These are phyloP conservation scores for Diplocarpon mali DNA, from an alignment of 2,329 filamentous ascomycete species.

Conservation along the genomic window DNA sequence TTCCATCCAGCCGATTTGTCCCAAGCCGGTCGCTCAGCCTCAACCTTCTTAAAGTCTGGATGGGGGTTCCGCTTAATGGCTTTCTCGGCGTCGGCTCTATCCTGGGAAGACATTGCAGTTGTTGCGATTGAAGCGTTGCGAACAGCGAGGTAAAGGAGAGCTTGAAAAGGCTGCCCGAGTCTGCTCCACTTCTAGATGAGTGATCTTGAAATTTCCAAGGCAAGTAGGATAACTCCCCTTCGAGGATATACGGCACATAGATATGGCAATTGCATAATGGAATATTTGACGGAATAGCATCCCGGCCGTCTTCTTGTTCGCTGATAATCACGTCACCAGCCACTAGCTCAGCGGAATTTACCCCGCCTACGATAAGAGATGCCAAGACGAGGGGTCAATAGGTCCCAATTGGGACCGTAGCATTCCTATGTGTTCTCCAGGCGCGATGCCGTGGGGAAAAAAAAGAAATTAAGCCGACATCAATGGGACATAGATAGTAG, in stretches of 20 bases:
- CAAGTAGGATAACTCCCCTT: too few relatives aligned
- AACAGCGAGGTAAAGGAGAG: neutral
- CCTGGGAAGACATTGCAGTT: conserved; percentile 11
- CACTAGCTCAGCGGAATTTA: neutral
- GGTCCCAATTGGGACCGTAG: neutral
- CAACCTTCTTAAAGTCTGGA: conserved; percentile 63
- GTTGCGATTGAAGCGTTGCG: conserved; percentile 6
- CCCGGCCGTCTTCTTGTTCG: too few relatives aligned
- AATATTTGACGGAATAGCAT: too few relatives aligned
- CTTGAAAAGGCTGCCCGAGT: too few relatives aligned
- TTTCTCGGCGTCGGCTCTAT: conserved; percentile 22
- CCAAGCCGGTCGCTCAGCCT: conserved; percentile 54
- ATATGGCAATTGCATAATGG: too few relatives aligned
- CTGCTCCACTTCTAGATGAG: neutral
- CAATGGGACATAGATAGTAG: too few relatives aligned
- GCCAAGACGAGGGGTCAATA: neutral
- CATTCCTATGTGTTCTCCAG: too few relatives aligned
- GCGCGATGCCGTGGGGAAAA: too few relatives aligned
- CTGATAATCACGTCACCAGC: too few relatives aligned
- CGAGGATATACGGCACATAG: too few relatives aligned
- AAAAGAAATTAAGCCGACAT: too few relatives aligned
- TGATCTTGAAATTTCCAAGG: neutral
- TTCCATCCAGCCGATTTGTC: conserved; percentile 37
- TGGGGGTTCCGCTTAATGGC: conserved; percentile 51
- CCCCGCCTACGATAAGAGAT: neutral